Percentiles rank a stretch among this genome's conserved stretches.
Evolutionary conservation across 106 monocot genomes (phyloP).

Genomic region (Allium fistulosum): DNA sequence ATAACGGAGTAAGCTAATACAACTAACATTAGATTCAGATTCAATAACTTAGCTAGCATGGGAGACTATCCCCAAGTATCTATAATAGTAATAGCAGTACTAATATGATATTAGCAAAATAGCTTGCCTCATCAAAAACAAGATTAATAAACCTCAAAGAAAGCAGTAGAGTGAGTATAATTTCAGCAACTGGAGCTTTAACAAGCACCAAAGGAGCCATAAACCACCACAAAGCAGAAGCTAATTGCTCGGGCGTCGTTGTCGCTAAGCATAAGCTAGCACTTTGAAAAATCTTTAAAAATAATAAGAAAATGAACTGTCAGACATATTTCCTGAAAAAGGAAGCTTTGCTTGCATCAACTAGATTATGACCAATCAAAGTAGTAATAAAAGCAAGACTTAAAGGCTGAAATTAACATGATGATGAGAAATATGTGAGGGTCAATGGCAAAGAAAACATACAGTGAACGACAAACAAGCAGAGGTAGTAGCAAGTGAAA

Average conservation of each 20-base stretch:
- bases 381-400: neutral
- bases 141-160: constrained; percentile 98
- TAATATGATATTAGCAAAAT: neutral
- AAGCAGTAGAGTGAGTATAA: constrained; percentile 87
- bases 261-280: constrained; percentile 91
- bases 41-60: too few species aligned
- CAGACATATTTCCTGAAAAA: constrained; percentile 5
- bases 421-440: neutral
- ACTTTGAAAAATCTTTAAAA: constrained; percentile 89
- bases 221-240: constrained; percentile 86
- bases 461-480: constrained; percentile 92
- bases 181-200: constrained; percentile 88
- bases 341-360: neutral
- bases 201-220: constrained; percentile 60
- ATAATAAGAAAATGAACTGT: constrained; percentile 2
- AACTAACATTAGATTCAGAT: too few species aligned
- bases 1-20: too few species aligned
- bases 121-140: constrained; percentile 90
- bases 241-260: constrained; percentile 96
- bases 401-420: neutral
- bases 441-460: constrained; percentile 14
- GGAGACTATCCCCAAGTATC: too few species aligned
- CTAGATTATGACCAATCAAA: neutral
- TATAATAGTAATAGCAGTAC: neutral
- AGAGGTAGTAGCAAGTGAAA: constrained; percentile 78